Base-by-base conservation (phyloP, 2,329 filamentous ascomycete genomes). In the Gaeumannomyces tritici region DNA sequence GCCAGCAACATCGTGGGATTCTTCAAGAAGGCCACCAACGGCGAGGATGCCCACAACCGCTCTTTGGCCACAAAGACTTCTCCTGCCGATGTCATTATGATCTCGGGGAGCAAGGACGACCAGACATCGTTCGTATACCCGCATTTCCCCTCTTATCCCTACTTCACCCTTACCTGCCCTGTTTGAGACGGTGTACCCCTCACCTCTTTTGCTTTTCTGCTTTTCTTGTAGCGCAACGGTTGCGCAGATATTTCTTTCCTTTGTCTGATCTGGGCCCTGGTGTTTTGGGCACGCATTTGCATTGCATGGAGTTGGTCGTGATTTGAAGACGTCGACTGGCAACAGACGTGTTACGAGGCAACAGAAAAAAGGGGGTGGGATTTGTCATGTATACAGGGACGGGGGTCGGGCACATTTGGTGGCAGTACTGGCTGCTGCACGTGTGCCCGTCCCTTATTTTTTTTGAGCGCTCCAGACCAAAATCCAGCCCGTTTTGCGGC, bases 61-160 rank as follows among this genome's bases (percentile, higher is more conserved):
- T 87, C 92, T 60, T 77, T 93, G 67, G 83, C 89, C 67, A 97
- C 93, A 55, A 97, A 96, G 81, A 97, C 93, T 13, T 95, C 90
- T 59, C 89, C 93, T 1, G 95, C 95, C 57, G 95, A 98, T 74
- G 93, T 99, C 57, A 84, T 98, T 73, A 97, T 98, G 91, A 95
- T 93, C 86, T 96, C 91, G 62, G 95, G 95, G 63, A 96, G 91
- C 79, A 98, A 98, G 75, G 95, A 98, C 72, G 87, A 90, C 68
- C 95, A 99, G 77, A 99, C 93, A 70, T 93, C 89, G 87, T 91
- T 80, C 78, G 89, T 87, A 70, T 66, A 72, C 72, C 67, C 63
- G 65, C 8, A 28, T 51, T 51, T 51, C 4, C 42, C 21, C n/a
- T 21, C 42, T 51, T 51, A 51, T 9, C 42, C 42, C 7, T 51